Conservation (phyloP, 1,284 basidiomycete species). For the Xerocomus minutiporus region DNA sequence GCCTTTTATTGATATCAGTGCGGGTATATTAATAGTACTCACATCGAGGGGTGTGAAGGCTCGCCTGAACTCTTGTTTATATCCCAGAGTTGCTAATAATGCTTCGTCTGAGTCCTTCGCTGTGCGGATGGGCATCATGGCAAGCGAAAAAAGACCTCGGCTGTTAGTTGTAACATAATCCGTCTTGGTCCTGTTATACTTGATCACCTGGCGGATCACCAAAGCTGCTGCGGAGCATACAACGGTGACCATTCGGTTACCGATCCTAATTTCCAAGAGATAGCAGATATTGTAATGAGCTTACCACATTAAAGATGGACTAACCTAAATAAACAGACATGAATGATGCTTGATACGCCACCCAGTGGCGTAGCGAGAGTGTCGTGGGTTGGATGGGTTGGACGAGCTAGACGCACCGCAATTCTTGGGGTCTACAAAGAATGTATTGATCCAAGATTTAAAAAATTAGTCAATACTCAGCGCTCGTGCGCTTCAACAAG, state of each 20-base stretch:
- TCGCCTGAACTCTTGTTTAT: slow-evolving; percentile 29
- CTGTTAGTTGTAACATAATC: neutral
- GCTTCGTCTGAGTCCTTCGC: neutral
- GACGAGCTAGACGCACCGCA: no score
- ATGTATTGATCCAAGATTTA: no score
- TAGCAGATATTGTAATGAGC: neutral
- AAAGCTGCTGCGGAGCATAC: neutral
- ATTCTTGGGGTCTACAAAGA: no score
- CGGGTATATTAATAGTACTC: neutral
- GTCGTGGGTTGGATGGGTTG: no score
- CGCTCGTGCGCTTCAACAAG: no score
- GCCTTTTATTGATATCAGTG: neutral
- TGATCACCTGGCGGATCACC: neutral
- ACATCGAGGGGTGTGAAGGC: slow-evolving; percentile 25
- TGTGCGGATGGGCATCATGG: neutral
- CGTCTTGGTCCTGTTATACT: neutral
- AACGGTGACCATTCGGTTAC: neutral
- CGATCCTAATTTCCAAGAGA: neutral
- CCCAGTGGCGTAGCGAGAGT: no score
- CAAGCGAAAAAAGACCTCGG: neutral
- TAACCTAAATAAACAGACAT: no score
- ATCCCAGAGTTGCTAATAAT: slow-evolving; percentile 2
- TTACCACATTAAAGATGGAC: no score
- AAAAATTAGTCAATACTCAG: no score
- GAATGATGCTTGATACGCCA: no score